These are phyloP conservation scores for Hemisphaericaspora xylofermentans DNA, from an alignment of 1,139 yeast species.

Conservation along the genomic window DNA sequence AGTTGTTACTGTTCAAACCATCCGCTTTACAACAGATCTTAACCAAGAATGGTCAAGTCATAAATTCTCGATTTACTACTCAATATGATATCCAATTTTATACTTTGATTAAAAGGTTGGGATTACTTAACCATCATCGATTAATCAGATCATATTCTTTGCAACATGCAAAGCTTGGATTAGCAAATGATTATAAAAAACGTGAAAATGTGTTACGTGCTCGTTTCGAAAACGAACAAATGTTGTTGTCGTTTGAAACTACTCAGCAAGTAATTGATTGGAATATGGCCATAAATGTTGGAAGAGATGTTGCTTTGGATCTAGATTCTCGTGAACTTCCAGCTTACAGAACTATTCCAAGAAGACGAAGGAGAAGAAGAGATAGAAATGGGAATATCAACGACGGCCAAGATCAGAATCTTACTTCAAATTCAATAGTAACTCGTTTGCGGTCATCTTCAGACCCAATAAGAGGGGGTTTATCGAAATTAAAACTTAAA, in stretches of 20 bases:
- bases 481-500: conserved; percentile 22
- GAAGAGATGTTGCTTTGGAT: conserved; percentile 66
- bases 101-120: conserved; percentile 30
- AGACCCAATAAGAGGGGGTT: conserved; percentile 21
- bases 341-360: conserved; percentile 68
- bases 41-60: conserved; percentile 12
- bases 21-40: conserved; percentile 17
- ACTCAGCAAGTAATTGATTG: conserved; percentile 63
- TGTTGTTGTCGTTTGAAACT: conserved; percentile 54
- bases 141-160: conserved; percentile 59
- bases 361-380: conserved; percentile 46
- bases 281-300: conserved; percentile 59
- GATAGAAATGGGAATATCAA: no score
- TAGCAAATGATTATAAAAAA: conserved; percentile 69
- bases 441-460: conserved; percentile 13
- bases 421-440: background rate
- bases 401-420: background rate
- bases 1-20: conserved; percentile 23
- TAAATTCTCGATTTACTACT: conserved; percentile 30
- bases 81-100: conserved; percentile 40
- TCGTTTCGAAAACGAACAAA: conserved; percentile 68
- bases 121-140: conserved; percentile 20
- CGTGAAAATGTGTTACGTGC: conserved; percentile 57
- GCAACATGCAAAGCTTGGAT: conserved; percentile 67
- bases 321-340: conserved; percentile 60